Conservation (phyloP, 352 stramenopile species). For the Peronosclerospora sorghi region DNA sequence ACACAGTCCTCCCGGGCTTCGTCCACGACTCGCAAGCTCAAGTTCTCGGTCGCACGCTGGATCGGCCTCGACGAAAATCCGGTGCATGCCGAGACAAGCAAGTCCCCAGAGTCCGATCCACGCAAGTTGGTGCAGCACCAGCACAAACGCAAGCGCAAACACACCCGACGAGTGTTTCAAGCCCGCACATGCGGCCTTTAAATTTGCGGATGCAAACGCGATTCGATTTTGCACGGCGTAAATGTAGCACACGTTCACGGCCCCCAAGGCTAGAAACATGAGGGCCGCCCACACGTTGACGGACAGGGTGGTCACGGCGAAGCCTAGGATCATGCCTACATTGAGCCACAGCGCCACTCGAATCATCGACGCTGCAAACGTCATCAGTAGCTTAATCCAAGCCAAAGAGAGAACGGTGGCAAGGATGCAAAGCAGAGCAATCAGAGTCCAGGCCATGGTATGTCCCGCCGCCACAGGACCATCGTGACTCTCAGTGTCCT, state of each 20-base stretch:
- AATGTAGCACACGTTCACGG: slow-evolving; percentile 81
- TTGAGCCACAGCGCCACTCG: slow-evolving; percentile 75
- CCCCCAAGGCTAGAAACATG: slow-evolving; percentile 44
- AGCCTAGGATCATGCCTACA: slow-evolving; percentile 53
- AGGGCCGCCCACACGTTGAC: slow-evolving; percentile 51
- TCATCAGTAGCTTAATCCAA: slow-evolving; percentile 75
- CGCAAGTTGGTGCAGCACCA: slow-evolving; percentile 60
- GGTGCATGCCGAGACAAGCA: slow-evolving; percentile 56
- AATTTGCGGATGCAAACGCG: slow-evolving; percentile 68
- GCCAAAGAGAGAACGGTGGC: slow-evolving; percentile 45
- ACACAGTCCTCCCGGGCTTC: slow-evolving; percentile 35
- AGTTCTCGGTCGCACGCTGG: slow-evolving; percentile 42
- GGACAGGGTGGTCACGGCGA: slow-evolving; percentile 49
- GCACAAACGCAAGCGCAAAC: slow-evolving; percentile 52
- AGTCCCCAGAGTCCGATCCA: slow-evolving; percentile 70
- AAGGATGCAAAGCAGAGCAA: slow-evolving; percentile 34
- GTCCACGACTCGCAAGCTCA: slow-evolving; percentile 23
- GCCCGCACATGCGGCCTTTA: slow-evolving; percentile 57
- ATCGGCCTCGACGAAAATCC: slow-evolving; percentile 54
- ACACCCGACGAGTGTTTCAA: slow-evolving; percentile 44
- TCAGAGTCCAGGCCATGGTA: slow-evolving; percentile 40
- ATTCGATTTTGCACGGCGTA: slow-evolving; percentile 72
- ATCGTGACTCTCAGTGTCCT: slow-evolving; percentile 26
- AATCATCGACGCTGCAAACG: slow-evolving; percentile 68
- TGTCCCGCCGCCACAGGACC: slow-evolving; percentile 21